Evolutionary conservation across 768 basidiomycete genomes (phyloP), one percentile per base, ranked within the genome.

Genomic region (Termitomyces sp.): DNA sequence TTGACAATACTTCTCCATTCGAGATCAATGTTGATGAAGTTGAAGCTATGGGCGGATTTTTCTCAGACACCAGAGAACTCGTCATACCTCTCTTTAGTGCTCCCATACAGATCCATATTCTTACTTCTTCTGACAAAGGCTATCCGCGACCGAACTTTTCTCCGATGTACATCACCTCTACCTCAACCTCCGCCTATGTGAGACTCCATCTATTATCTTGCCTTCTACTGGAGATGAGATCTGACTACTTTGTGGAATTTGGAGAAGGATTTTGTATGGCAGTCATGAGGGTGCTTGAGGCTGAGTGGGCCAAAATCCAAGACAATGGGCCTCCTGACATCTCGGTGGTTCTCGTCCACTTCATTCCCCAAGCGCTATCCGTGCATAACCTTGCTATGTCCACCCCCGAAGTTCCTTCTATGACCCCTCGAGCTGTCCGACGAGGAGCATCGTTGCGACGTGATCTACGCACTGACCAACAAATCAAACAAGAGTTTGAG

Each of bases 131-230:
- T 4, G 69, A 76, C 25, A 79, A 81, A 29, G 72, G 72, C 0
- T 71, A 83, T 73, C 67, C 81, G 66, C 61, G 80, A 64, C 68
- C 77, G 69, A 74, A 72, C 25, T 83, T 85, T 59, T 83, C 87
- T 0, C 85, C 92, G 0, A 84, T 95, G 74, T 96, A 88, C 70
- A 70, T 96, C 57, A 82, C 87, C 1, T 93, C 92, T 1, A 68
- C 75, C 0, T 81, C 83, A 1, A 77, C 89, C 4, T 84, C 95
- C 0, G 83, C 92, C 1, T 96, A 96, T 71, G 77, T 96, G 59
- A 86, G 92, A 25, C 82, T 96, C 4, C 87, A 96, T 68, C 81
- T 97, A n/a, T 80, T 92, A 38, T 82, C 86, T 4, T 76, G 76
- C 31, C 76, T 94, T 20, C 77, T 94, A n/a, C 57, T 70, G 5